These are phyloP conservation scores for Xylaria nigripes DNA, from an alignment of 495 filamentous ascomycete genomes.

Conservation along the genomic window DNA sequence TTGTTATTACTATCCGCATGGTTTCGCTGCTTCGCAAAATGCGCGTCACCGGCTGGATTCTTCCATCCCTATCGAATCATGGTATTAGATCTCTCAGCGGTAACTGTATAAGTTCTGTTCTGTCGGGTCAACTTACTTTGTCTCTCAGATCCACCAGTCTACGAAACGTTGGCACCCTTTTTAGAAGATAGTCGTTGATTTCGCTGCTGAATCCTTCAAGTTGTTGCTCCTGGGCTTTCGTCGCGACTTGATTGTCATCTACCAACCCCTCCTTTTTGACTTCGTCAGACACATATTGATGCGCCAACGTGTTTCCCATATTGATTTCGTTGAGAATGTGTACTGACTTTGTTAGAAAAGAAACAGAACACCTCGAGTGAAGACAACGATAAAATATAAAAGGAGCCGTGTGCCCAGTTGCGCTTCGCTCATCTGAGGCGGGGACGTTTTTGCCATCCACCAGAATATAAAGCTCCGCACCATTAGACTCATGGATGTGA, in stretches of 20 bases:
- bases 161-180: neutral
- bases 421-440: neutral
- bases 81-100: neutral
- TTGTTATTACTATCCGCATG: slow-evolving; percentile 27
- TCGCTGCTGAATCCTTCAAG: neutral
- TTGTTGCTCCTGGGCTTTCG: neutral
- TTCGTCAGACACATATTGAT: neutral
- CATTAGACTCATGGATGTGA: neutral
- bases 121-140: neutral
- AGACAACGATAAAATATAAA: neutral
- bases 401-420: neutral
- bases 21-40: slow-evolving; percentile 32
- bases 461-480: neutral
- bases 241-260: neutral
- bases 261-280: neutral
- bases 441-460: neutral
- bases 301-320: neutral
- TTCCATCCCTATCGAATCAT: slow-evolving; percentile 35
- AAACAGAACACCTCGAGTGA: neutral
- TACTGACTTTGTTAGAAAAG: neutral
- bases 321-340: neutral
- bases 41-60: slow-evolving; percentile 30
- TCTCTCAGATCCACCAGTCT: neutral
- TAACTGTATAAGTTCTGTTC: neutral
- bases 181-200: neutral